Evolutionary conservation across 208 protist species (phyloP), one percentile per base, ranked within the genome.

Genomic region (Leishmania aethiopica): DNA sequence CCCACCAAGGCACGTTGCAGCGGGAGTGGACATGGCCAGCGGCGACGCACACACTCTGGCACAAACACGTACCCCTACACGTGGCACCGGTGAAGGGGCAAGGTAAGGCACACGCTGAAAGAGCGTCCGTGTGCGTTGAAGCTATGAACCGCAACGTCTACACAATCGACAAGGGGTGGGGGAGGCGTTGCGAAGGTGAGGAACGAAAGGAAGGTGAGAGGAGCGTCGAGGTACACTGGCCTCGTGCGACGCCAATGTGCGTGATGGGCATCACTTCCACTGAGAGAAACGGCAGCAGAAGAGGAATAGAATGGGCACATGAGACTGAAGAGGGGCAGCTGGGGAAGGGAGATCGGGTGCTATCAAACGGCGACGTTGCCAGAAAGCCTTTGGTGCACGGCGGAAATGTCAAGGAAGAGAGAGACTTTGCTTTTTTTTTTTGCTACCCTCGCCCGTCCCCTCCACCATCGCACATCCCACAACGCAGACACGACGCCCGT

Each of bases 1-100:
- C 25, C 64, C 64, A 2, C 94, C 94, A 4, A 97, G 79, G 40
- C n/a, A 77, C 73, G 62, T 32, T 28, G 47, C 53, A 32, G 51
- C 73, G 2, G n/a, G 47, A 15, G 77, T 51, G 35, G 35, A 74
- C 62, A 74, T 74, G 70, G 10, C 28, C 45, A 22, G 55, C 11
- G 51, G 28, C 40, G 45, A 51, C 45, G 17, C 70, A 72, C 19
- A 15, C 7, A 49, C 7, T 7, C 67, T 22, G 13, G 28, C 45
- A 55, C 40, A 28, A 4, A 1, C 70, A 17, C 45, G 6, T 72
- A n/a, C 40, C 22, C 67, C 28, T 32, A 32, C 59, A 47, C 67
- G 3, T 37, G 67, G 40, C 40, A 22, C 67, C 67, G 40, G 32
- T 45, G 67, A 72, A 28, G 28, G 42, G 2, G 42, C 19, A 32